Evolutionary conservation across 768 basidiomycete species (phyloP).

Genomic region (Sutorius australiensis): DNA sequence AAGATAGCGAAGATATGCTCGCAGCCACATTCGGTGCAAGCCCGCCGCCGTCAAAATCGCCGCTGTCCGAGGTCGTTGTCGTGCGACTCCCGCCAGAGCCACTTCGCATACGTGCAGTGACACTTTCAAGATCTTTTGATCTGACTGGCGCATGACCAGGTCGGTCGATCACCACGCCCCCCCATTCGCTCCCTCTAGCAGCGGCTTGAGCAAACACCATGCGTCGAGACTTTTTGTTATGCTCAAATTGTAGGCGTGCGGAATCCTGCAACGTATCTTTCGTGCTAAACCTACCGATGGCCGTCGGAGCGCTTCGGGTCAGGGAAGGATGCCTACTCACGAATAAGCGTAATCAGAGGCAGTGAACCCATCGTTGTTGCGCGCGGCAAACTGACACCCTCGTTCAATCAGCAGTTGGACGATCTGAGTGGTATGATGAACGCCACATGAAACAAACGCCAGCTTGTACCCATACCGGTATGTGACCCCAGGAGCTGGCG

Average conservation of each 20-base stretch:
- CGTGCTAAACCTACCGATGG: constrained; percentile 55
- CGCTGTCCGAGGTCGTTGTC: constrained; percentile 71
- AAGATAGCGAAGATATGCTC: constrained; percentile 56
- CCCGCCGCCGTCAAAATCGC: constrained; percentile 50
- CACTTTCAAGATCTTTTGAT: constrained; percentile 37
- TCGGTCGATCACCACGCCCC: constrained; percentile 38
- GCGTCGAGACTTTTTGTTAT: constrained; percentile 71
- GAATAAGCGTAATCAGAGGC: constrained; percentile 87
- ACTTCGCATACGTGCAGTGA: constrained; percentile 62
- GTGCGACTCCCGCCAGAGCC: constrained; percentile 80
- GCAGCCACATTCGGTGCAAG: constrained; percentile 37
- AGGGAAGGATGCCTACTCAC: constrained; percentile 12
- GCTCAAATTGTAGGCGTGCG: constrained; percentile 73
- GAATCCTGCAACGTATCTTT: constrained; percentile 77
- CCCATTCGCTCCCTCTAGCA: constrained; percentile 62
- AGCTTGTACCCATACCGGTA: constrained; percentile 51
- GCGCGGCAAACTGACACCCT: constrained; percentile 77
- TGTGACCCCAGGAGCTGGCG: constrained; percentile 85
- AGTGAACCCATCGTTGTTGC: constrained; percentile 90
- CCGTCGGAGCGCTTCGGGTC: constrained; percentile 1
- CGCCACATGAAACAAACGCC: constrained; percentile 3
- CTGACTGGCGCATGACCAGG: constrained; percentile 47
- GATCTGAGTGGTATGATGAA: constrained; percentile 42
- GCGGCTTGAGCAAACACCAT: constrained; percentile 72
- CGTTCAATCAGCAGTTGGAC: constrained; percentile 85